These are phyloP conservation scores for Blastobotrys capitulatus DNA, from an alignment of 1,139 yeast species.

Conservation along the genomic window DNA sequence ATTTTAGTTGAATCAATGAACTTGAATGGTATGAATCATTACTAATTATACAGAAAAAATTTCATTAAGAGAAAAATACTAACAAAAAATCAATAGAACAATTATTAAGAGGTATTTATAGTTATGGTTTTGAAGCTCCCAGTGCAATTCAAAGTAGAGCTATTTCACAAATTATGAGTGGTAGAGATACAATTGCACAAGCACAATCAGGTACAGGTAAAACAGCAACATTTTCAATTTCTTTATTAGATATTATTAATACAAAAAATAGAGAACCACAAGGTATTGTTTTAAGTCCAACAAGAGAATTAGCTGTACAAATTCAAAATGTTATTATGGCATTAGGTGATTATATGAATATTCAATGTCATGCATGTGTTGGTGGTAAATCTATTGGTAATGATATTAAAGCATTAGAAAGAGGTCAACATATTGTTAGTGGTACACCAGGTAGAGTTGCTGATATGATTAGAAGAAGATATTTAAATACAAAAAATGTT, in stretches of 20 bases:
- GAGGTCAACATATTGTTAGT: conserved; percentile 93
- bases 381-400: conserved; percentile 95
- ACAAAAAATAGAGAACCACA: conserved; percentile 38
- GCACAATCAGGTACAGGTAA: conserved; percentile 99
- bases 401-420: conserved; percentile 86
- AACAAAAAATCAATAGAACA: conserved; percentile 42
- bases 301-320: conserved; percentile 98
- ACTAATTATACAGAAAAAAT: neutral
- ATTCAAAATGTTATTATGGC: conserved; percentile 94
- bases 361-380: conserved; percentile 95
- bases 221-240: conserved; percentile 97
- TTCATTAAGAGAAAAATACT: neutral
- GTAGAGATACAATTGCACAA: conserved; percentile 96
- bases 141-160: conserved; percentile 99
- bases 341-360: conserved; percentile 89
- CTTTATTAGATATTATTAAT: conserved; percentile 92
- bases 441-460: conserved; percentile 99
- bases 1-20: conserved; percentile 74
- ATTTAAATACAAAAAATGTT: conserved; percentile 80
- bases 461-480: conserved; percentile 95
- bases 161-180: conserved; percentile 91
- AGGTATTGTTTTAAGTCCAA: conserved; percentile 95
- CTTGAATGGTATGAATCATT: conserved; percentile 40
- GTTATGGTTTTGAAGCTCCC: conserved; percentile 97
- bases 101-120: conserved; percentile 67